phyloP scores from a whole-genome alignment of 306 rosid genomes.

The Cucurbita maxima region DNA sequence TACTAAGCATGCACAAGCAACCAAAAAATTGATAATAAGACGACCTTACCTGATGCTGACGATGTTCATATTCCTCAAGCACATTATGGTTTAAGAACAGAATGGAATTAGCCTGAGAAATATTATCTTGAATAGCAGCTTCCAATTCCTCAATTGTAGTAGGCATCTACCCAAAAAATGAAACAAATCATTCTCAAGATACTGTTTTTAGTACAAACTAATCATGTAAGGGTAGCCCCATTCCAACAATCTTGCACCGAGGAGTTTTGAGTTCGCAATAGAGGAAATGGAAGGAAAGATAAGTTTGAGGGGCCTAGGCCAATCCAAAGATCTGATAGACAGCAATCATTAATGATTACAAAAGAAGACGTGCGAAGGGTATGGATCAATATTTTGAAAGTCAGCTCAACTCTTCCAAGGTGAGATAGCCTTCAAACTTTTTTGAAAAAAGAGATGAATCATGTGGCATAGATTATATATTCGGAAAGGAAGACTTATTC shows the following conservation, averaged over 20 bases:
- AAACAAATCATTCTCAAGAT: not conserved
- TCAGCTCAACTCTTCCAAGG: not conserved
- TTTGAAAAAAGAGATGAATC: not conserved
- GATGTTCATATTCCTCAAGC: conserved; percentile 68
- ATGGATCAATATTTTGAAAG: not conserved
- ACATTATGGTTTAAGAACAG: conserved; percentile 57
- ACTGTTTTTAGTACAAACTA: not conserved
- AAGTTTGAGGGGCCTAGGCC: not conserved
- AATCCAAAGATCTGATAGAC: not conserved
- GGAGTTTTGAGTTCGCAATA: not conserved
- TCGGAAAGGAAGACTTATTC: not conserved
- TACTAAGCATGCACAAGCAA: not conserved
- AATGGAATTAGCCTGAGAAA: conserved; percentile 70
- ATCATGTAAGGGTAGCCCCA: not conserved
- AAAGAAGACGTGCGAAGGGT: not conserved
- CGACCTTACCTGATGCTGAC: conserved; percentile 43
- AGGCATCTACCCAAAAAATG: conserved; percentile 51
- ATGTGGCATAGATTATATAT: not conserved
- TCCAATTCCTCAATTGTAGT: conserved; percentile 82
- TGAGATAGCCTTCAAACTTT: not conserved
- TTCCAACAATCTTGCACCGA: not conserved
- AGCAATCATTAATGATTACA: not conserved
- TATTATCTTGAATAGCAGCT: conserved; percentile 69
- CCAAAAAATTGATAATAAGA: not conserved
- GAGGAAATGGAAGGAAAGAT: not conserved